These are phyloP conservation scores for Epichloe baconii DNA, from an alignment of 2,329 filamentous ascomycete genomes.

Conservation along the genomic window DNA sequence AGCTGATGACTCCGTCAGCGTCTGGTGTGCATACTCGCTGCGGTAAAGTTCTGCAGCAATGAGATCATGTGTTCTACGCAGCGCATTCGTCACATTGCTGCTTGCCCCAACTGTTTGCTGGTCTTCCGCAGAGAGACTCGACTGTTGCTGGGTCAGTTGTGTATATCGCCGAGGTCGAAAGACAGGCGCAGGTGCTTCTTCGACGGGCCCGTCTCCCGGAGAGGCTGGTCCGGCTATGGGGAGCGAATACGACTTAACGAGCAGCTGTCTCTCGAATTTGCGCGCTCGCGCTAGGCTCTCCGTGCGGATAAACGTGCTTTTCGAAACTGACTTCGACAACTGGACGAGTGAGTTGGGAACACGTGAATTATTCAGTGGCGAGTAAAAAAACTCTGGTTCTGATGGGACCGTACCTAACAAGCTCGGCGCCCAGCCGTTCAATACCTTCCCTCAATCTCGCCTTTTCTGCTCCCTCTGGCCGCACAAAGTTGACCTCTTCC, in stretches of 20 bases:
- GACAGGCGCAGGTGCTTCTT: slow-evolving; percentile 9
- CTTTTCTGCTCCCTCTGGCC: slow-evolving; percentile 42
- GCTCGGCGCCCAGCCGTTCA: slow-evolving; percentile 53
- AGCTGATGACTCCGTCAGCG: slow-evolving; percentile 69
- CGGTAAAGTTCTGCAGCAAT: slow-evolving; percentile 75
- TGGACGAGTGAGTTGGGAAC: slow-evolving; percentile 12
- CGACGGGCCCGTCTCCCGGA: slow-evolving; percentile 9
- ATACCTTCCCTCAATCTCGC: slow-evolving; percentile 53
- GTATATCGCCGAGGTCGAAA: slow-evolving; percentile 12
- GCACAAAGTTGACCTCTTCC: slow-evolving; percentile 65
- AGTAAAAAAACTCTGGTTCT: no score
- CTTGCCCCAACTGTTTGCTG: slow-evolving; percentile 64
- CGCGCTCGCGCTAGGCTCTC: slow-evolving; percentile 60
- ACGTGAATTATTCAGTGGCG: neutral
- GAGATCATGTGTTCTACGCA: slow-evolving; percentile 74
- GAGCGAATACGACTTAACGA: slow-evolving; percentile 52
- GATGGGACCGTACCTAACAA: slow-evolving; percentile 47
- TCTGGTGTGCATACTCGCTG: slow-evolving; percentile 82
- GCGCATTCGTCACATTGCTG: slow-evolving; percentile 68
- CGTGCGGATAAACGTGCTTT: slow-evolving; percentile 72
- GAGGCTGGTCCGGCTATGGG: slow-evolving; percentile 22
- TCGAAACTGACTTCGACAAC: slow-evolving; percentile 56
- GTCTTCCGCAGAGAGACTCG: slow-evolving; percentile 46
- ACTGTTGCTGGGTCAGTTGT: slow-evolving; percentile 21
- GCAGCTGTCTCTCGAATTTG: slow-evolving; percentile 60